Evolutionary conservation across 495 filamentous ascomycete species (phyloP).

Genomic region (Penicillium steckii): DNA sequence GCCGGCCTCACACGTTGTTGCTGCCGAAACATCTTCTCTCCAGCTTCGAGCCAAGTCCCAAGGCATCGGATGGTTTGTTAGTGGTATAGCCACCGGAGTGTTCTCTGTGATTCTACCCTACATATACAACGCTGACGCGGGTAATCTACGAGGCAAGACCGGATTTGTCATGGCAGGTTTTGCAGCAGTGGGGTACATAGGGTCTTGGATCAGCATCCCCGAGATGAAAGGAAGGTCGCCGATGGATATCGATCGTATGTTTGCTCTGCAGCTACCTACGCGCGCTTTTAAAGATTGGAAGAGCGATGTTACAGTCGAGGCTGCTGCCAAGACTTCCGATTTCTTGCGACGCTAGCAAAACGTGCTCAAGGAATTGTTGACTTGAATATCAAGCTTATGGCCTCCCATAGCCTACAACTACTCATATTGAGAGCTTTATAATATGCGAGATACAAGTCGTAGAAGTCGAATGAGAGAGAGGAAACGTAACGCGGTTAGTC

Average conservation of each 20-base stretch:
- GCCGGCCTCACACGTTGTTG: slow-evolving; percentile 36
- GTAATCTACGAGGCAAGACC: slow-evolving; percentile 28
- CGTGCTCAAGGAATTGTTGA: too few relatives aligned
- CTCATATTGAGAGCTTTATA: too few relatives aligned
- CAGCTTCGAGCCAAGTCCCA: slow-evolving; percentile 34
- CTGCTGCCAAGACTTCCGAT: too few relatives aligned
- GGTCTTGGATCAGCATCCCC: slow-evolving; percentile 26
- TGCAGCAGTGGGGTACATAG: slow-evolving; percentile 17
- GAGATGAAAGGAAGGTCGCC: slow-evolving; percentile 36
- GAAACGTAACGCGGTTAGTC: too few relatives aligned
- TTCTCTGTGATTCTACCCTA: slow-evolving; percentile 34
- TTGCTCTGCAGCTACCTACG: slow-evolving; percentile 20
- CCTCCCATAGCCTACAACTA: too few relatives aligned
- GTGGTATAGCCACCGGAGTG: slow-evolving; percentile 22
- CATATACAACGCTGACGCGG: slow-evolving; percentile 34
- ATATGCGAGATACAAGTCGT: too few relatives aligned
- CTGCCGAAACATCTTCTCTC: slow-evolving; percentile 32
- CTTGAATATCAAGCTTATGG: too few relatives aligned
- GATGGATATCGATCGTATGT: slow-evolving; percentile 39
- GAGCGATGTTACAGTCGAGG: slow-evolving; percentile 8
- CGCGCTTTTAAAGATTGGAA: slow-evolving; percentile 24
- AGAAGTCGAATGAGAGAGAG: too few relatives aligned
- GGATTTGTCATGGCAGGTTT: slow-evolving; percentile 34
- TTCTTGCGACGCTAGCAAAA: too few relatives aligned
- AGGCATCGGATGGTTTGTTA: slow-evolving; percentile 34